Evolutionary conservation across 345 rosid genomes (phyloP).

Genomic region (Turritis glabra): DNA sequence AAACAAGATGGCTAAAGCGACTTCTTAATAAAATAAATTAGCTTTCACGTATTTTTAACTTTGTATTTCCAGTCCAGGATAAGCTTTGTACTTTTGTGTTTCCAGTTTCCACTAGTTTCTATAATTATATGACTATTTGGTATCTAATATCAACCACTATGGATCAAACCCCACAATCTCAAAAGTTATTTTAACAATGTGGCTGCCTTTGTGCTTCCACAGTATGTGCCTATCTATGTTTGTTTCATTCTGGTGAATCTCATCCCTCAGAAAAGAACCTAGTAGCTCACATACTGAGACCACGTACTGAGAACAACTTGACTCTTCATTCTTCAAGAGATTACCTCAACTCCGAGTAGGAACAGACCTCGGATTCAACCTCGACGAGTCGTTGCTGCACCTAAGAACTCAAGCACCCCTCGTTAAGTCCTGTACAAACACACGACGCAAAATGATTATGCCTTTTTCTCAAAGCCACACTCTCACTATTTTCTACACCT

Average conservation of each 20-base stretch:
- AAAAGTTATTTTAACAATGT: not conserved
- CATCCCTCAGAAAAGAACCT: not conserved
- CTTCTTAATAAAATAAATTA: slow-evolving; percentile 1
- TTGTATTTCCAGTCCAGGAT: not conserved
- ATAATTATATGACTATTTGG: not conserved
- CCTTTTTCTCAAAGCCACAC: slow-evolving; percentile 21
- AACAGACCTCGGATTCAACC: not conserved
- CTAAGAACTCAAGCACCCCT: slow-evolving; percentile 16
- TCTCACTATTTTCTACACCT: slow-evolving; percentile 12
- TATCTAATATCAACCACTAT: not conserved
- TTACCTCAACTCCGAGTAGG: slow-evolving; percentile 22
- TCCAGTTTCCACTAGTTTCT: slow-evolving; percentile 2
- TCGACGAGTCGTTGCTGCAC: slow-evolving; percentile 8
- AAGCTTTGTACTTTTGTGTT: not conserved
- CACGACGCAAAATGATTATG: slow-evolving; percentile 70
- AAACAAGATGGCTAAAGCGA: not conserved
- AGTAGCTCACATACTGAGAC: not conserved
- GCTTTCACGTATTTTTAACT: not conserved
- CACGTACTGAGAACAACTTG: not conserved
- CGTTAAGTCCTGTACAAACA: slow-evolving; percentile 46
- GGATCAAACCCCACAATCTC: not conserved
- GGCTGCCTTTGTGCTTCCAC: not conserved
- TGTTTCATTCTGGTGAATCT: not conserved
- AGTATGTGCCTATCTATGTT: not conserved
- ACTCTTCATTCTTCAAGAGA: not conserved